Evolutionary conservation across 257 asterid genomes (phyloP), one percentile per base, ranked within the genome.

Genomic region (Perilla frutescens): DNA sequence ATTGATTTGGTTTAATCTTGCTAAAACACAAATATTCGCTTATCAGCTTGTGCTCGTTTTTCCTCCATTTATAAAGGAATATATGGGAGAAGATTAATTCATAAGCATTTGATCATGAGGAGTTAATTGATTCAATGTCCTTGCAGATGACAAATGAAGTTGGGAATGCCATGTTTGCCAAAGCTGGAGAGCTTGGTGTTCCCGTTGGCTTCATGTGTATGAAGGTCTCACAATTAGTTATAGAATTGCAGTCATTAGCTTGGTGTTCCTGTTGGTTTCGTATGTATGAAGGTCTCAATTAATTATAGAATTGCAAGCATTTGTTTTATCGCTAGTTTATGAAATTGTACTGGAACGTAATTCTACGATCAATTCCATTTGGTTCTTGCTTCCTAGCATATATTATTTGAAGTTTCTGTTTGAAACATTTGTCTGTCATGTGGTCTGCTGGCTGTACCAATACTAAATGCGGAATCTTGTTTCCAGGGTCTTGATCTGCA

Each of bases 141-240:
- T 58, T 76, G 69, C 83, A 90, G 98, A 90, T 92, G 98, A 88
- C 98, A 68, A 92, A 92, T 79, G 87, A 82, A 74, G 87, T 88
- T 54, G 98, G 96, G 59, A 88, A 82, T 78, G 89, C 89, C 49
- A 63, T 92, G 88, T 92, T 85, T 77, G 86, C 91, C 62, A 92
- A 86, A 81, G 96, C 96, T 40, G 98, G 96, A 78, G 93, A 90
- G 76, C 96, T 87, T 56, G 92, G 96, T 37, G 90, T 77, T 10
- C 90, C 96, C 34, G 96, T 92, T 63, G 96, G 98, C 63, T 90
- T 92, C 91, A 88, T 90, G 96, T 92, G 96, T 85, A 88, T 78
- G 88, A 90, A 92, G 96, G 98, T 89, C 77, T 53, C 41, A 61
- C 26, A 34, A 41, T 66, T 50, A 62, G 57, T 54, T 36, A 39